These are phyloP conservation scores for Calonectria hongkongensis DNA, from an alignment of 2,329 filamentous ascomycete genomes.

Conservation along the genomic window DNA sequence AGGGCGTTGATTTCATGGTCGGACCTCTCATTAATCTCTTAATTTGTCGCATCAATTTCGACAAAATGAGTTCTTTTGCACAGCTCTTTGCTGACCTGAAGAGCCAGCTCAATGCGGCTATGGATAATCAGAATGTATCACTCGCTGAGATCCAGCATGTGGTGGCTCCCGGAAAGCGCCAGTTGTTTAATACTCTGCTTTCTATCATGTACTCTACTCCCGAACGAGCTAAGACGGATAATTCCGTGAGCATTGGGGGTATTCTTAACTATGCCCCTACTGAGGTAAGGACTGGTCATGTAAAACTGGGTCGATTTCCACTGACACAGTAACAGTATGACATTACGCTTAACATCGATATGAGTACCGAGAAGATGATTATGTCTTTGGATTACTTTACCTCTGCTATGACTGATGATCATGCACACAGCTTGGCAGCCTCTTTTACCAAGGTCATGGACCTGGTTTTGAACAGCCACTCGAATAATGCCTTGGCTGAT, in stretches of 20 bases:
- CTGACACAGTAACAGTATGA: constrained; percentile 15
- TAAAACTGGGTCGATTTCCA: neutral
- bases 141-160: constrained; percentile 32
- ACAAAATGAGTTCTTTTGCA: constrained; percentile 51
- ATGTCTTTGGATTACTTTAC: constrained; percentile 35
- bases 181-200: constrained; percentile 33
- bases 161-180: constrained; percentile 33
- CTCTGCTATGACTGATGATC: constrained; percentile 21
- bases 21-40: constrained; percentile 53
- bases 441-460: constrained; percentile 32
- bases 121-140: constrained; percentile 31
- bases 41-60: constrained; percentile 36
- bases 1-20: constrained; percentile 46
- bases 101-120: constrained; percentile 27
- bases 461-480: constrained; percentile 18
- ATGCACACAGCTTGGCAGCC: constrained; percentile 28
- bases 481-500: constrained; percentile 7
- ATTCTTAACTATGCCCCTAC: constrained; percentile 32
- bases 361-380: constrained; percentile 24
- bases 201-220: constrained; percentile 33
- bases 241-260: constrained; percentile 23
- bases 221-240: neutral
- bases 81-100: constrained; percentile 50
- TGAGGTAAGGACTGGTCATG: constrained; percentile 4
- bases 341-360: constrained; percentile 32